Conservation (phyloP, 495 filamentous ascomycete genomes). For the Chaetomium cochliodes region DNA sequence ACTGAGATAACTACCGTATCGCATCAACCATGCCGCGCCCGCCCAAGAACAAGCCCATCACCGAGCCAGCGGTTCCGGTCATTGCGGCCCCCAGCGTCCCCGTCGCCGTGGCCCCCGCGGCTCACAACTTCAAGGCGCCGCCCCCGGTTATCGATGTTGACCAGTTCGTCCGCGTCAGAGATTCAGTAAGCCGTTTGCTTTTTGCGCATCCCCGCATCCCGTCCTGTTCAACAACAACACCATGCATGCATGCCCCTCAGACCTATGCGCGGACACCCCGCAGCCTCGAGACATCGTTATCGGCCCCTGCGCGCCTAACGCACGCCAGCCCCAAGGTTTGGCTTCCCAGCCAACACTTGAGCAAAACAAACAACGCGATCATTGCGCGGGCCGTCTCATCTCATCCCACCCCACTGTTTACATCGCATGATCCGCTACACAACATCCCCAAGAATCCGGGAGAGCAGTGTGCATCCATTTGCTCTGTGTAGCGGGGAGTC, state of each 20-base stretch:
- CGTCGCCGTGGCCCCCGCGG: slow-evolving; percentile 1
- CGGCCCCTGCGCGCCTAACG: not conserved
- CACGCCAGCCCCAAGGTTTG: not conserved
- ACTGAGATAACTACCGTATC: slow-evolving; percentile 13
- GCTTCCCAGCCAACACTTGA: not conserved
- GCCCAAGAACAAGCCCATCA: slow-evolving; percentile 36
- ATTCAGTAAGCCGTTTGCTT: slow-evolving; percentile 44
- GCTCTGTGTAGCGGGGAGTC: too few species aligned
- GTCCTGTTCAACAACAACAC: not conserved
- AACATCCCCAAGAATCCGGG: not conserved
- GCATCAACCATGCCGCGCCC: slow-evolving; percentile 38
- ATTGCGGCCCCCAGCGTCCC: slow-evolving; percentile 23
- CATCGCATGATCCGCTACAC: not conserved
- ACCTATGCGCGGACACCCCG: not conserved
- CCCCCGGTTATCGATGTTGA: slow-evolving; percentile 48
- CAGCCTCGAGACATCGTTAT: not conserved
- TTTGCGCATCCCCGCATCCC: not conserved
- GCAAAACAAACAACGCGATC: slow-evolving; percentile 7
- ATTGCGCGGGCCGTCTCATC: not conserved
- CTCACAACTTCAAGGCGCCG: slow-evolving; percentile 29
- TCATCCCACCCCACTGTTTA: too few species aligned
- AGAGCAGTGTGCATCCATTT: not conserved
- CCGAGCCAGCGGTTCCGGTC: slow-evolving; percentile 38
- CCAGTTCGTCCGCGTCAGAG: slow-evolving; percentile 51
- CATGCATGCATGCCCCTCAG: not conserved